phyloP scores from a whole-genome alignment of 2,329 filamentous ascomycete genomes.

The Colletotrichum simmondsii region DNA sequence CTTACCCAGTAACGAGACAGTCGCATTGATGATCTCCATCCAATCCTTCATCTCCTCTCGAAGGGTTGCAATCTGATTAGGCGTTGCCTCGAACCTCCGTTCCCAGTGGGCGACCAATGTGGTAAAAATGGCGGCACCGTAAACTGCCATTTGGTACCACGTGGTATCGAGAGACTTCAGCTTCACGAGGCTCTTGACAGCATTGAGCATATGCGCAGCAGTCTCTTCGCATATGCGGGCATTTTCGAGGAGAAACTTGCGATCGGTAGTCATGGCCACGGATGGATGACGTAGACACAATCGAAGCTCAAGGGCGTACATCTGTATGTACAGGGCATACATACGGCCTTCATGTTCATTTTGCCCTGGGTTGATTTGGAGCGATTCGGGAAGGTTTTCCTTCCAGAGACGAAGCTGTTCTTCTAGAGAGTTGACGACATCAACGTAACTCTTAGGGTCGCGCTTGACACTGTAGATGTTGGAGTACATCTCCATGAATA shows the following conservation, averaged over 20 bases:
- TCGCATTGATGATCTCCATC: constrained; percentile 75
- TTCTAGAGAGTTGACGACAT: constrained; percentile 73
- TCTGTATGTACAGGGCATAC: constrained; percentile 65
- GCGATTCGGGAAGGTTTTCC: constrained; percentile 69
- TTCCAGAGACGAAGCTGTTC: constrained; percentile 71
- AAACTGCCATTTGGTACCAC: constrained; percentile 80
- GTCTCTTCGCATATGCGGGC: constrained; percentile 74
- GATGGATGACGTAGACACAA: constrained; percentile 72
- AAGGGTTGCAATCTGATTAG: constrained; percentile 68
- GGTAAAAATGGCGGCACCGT: constrained; percentile 79
- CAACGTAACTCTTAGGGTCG: constrained; percentile 71
- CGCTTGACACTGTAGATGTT: constrained; percentile 79
- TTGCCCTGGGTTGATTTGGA: constrained; percentile 56
- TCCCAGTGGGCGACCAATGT: constrained; percentile 77
- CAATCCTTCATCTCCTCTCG: constrained; percentile 76
- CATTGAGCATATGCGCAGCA: constrained; percentile 71
- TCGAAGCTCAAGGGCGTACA: constrained; percentile 66
- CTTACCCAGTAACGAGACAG: constrained; percentile 74
- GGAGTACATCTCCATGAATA: constrained; percentile 79
- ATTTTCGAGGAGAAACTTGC: constrained; percentile 68
- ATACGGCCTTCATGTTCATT: constrained; percentile 55
- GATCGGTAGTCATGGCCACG: constrained; percentile 65
- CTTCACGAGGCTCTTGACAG: constrained; percentile 68
- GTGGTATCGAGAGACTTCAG: constrained; percentile 80
- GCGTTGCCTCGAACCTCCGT: constrained; percentile 68